Evolutionary conservation across 192 early-diverging fungal species (phyloP), one percentile per base, ranked within the genome.

Genomic region (Coemansia sp.): DNA sequence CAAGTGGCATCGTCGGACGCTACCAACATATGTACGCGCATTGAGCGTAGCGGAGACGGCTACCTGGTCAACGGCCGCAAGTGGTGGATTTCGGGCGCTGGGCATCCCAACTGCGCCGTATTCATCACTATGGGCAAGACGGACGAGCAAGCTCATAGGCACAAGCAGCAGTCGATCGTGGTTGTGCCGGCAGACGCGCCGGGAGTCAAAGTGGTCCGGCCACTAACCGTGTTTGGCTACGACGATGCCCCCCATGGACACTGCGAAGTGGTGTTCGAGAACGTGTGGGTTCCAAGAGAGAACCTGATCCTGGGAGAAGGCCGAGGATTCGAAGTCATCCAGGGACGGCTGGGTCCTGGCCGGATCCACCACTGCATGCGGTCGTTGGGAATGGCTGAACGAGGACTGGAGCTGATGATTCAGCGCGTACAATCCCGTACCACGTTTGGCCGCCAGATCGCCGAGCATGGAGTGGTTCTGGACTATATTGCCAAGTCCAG

Each of bases 331-430:
- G 96, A 99, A 63, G 83, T 99, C 40, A 90, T 99, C 59, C 96
- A 99, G 81, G 96, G 94, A 14, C 82, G 96, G 5, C 81, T 99
- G 30, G 96, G 96, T 5, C 96, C 96, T 23, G 85, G 82, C 16
- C 89, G 94, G 47, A 93, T 97, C 72, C 96, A 99, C 83, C 94
- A 97, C 80, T 96, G 93, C 77, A 96, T 97, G 94, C 88, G 94
- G 32, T 79, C 85, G 10, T 89, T 99, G 52, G 96, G 96, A 26
- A 83, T 91, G 76, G 93, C 90, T 34, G 94, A 97, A 69, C 87
- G 94, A 58, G 91, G 87, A 11, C 70, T 99, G 52, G 93, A 93
- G 50, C 80, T 84, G 47, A 92, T 93, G 83, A 58, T 99, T 23
- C 58, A 72, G 3, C 87, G 94, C 45, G 84, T 92, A 8, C 93